Conservation (phyloP, 1,139 yeast genomes). For the Lodderomyces parapsilosis region DNA sequence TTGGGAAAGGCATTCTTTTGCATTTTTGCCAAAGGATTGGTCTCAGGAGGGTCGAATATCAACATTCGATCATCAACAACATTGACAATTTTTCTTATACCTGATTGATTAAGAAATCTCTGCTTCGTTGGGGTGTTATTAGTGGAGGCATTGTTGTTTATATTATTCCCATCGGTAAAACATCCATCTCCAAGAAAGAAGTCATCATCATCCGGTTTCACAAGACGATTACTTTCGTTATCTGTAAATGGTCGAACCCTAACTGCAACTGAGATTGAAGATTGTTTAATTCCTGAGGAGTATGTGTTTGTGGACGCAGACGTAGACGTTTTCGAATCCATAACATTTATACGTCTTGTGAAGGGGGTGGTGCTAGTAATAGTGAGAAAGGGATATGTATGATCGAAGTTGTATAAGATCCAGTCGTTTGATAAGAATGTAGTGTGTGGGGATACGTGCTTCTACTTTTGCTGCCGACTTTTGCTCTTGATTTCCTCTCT, state of each 20-base stretch:
- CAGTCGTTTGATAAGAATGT: no score
- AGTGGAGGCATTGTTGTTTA: conserved; percentile 2
- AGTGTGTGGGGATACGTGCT: neutral
- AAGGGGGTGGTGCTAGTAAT: neutral
- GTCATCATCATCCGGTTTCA: conserved; percentile 32
- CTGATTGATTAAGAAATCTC: conserved; percentile 34
- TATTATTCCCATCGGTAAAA: conserved; percentile 18
- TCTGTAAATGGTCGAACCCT: conserved; percentile 83
- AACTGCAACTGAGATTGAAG: conserved; percentile 76
- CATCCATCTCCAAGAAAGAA: conserved; percentile 62
- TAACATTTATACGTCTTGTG: conserved; percentile 2
- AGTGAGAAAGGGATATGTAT: no score
- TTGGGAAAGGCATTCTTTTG: conserved; percentile 58
- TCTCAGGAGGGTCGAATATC: conserved; percentile 83
- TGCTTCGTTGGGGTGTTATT: conserved; percentile 6
- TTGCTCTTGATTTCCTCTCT: no score
- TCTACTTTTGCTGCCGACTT: neutral
- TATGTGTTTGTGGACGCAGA: conserved; percentile 4
- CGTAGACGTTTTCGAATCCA: conserved; percentile 3
- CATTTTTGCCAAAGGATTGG: conserved; percentile 63
- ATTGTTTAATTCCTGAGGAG: conserved; percentile 34
- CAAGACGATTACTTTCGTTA: conserved; percentile 49
- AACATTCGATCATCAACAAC: conserved; percentile 89
- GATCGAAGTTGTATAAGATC: no score
- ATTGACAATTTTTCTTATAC: conserved; percentile 70